Evolutionary conservation across 371 early-diverging fungal species (phyloP).

Genomic region (Mucor circinelloides): DNA sequence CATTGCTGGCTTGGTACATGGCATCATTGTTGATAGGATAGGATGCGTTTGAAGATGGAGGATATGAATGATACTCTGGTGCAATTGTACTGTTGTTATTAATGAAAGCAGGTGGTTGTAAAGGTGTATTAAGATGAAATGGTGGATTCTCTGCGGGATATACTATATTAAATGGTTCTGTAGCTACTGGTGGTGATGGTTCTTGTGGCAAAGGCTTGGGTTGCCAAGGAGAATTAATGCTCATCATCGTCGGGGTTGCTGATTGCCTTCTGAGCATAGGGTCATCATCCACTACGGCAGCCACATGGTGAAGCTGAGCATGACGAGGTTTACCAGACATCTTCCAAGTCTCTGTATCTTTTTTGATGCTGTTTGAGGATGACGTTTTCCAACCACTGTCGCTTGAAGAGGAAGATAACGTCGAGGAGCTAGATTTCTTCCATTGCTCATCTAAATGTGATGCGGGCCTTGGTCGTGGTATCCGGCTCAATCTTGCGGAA

Average conservation of each 20-base stretch:
- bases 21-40: not conserved
- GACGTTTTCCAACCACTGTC: slow-evolving; percentile 4
- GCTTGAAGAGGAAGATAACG: not conserved
- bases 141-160: slow-evolving; percentile 3
- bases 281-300: slow-evolving; percentile 3
- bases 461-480: slow-evolving; percentile 1
- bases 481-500: not conserved
- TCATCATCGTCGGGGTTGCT: slow-evolving; percentile 1
- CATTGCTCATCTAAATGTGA: slow-evolving; percentile 11
- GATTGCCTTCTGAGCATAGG: slow-evolving; percentile 13
- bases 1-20: not conserved
- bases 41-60: slow-evolving; percentile 4
- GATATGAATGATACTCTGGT: not conserved
- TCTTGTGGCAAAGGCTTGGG: slow-evolving; percentile 18
- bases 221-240: slow-evolving; percentile 15
- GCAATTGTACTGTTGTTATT: not conserved
- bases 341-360: slow-evolving; percentile 22
- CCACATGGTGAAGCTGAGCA: slow-evolving; percentile 14
- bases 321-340: slow-evolving; percentile 26
- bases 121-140: slow-evolving; percentile 10
- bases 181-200: slow-evolving; percentile 6
- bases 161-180: slow-evolving; percentile 3
- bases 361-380: not conserved
- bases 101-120: slow-evolving; percentile 5
- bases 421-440: not conserved